Base-by-base conservation (phyloP, 2,329 filamentous ascomycete species). In the Trichoderma sp. region DNA sequence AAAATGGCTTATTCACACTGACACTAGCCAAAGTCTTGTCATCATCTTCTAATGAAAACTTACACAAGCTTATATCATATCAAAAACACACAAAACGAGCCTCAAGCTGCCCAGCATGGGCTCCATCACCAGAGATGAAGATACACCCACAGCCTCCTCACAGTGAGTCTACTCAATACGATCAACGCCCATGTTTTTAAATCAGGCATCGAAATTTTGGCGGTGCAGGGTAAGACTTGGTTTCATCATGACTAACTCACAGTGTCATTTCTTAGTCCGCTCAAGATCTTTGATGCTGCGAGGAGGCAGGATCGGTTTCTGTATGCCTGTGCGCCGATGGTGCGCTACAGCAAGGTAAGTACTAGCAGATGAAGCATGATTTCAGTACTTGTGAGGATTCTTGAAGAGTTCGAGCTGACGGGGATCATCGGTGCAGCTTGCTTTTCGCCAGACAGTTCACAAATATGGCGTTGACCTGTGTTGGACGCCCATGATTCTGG, bases 401-500 rank as follows among this genome's bases (percentile, higher is more conserved):
- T 24, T 32, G 28, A 34, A 28, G 14, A 28, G 32, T n/a, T 24
- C 9, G 26, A 58, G 26, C 53, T 66, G 71, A 80, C 53, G 77
- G 24, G 26, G 7, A 11, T 21, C 24, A 14, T 68, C 79, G 76
- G 2, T 73, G 34, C 76, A 91, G 86, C 86, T 93, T 56, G 90
- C 91, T 60, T 93, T 93, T 77, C 87, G 91, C 62, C 87, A 92
- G 75, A 90, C 91, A 0, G 88, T 90, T 3, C 85, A 89, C 73
- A 83, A 87, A 62, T 92, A 91, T 78, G 88, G 87, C 62, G 87
- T 88, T 18, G 90, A 93, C 78, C 79, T 93, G 7, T 89, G 87
- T 74, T 93, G 91, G 87, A 92, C 90, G 2, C 91, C 91, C 57
- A 93, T 93, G 91, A 88, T 91, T 70, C 82, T 91, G 3, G 89